Evolutionary conservation across 441 rosid species (phyloP).

Genomic region (Pelargonium exstipulatum): DNA sequence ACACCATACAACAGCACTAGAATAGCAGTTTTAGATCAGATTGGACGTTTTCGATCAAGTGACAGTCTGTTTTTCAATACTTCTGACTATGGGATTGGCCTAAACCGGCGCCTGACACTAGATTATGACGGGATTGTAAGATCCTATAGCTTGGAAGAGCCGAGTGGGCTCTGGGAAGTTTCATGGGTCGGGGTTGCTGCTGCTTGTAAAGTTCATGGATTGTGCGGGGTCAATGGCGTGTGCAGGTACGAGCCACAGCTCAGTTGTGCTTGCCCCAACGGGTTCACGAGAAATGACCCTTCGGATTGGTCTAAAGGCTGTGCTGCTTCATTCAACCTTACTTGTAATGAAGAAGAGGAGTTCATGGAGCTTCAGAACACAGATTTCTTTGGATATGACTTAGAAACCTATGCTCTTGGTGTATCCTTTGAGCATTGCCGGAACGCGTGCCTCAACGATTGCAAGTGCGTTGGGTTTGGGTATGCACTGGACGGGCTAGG

Average conservation of each 20-base stretch:
- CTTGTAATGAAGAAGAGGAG: constrained; percentile 22
- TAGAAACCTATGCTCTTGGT: not conserved
- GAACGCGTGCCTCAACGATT: constrained; percentile 23
- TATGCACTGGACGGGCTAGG: constrained; percentile 22
- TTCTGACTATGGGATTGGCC: constrained; percentile 25
- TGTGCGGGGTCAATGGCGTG: constrained; percentile 25
- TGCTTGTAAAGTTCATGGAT: constrained; percentile 25
- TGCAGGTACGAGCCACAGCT: constrained; percentile 14
- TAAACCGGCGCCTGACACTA: constrained; percentile 22
- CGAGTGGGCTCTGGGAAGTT: constrained; percentile 22
- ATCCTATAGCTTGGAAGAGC: constrained; percentile 21
- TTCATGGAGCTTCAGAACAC: constrained; percentile 15
- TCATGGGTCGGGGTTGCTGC: constrained; percentile 23
- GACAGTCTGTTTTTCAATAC: constrained; percentile 19
- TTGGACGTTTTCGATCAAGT: constrained; percentile 21
- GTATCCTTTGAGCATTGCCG: constrained; percentile 18
- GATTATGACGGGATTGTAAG: constrained; percentile 26
- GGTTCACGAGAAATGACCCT: constrained; percentile 21
- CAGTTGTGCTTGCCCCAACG: constrained; percentile 21
- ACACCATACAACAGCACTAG: constrained; percentile 26
- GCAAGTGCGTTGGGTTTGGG: constrained; percentile 28
- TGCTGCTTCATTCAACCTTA: constrained; percentile 20
- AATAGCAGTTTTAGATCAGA: constrained; percentile 15
- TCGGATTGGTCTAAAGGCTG: constrained; percentile 31
- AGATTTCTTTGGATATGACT: constrained; percentile 28